phyloP scores from a whole-genome alignment of 208 protist species.

The Entamoeba dispar region DNA sequence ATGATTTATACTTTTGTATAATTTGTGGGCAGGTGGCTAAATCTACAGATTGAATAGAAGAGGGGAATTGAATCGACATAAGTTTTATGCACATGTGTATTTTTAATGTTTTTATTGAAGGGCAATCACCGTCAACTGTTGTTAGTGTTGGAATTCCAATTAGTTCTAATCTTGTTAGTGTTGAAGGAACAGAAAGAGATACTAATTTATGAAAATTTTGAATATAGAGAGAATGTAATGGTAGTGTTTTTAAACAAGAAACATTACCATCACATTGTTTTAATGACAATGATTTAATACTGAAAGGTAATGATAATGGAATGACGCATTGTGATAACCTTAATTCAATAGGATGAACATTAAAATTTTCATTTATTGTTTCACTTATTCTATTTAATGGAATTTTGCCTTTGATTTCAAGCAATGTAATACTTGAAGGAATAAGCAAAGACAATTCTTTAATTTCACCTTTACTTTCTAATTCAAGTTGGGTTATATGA shows the following conservation, averaged over 20 bases:
- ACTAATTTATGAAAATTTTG: background rate
- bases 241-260: background rate
- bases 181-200: background rate
- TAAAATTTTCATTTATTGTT: background rate
- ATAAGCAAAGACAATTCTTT: background rate
- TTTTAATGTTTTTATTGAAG: background rate
- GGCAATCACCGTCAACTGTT: background rate
- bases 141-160: background rate
- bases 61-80: background rate
- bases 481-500: background rate
- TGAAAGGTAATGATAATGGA: background rate
- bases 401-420: background rate
- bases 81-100: background rate
- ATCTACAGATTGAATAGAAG: background rate
- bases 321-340: background rate
- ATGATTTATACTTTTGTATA: background rate
- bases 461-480: background rate
- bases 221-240: background rate
- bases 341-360: background rate
- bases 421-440: background rate
- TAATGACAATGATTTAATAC: background rate
- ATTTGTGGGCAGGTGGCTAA: background rate
- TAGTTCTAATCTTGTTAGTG: background rate
- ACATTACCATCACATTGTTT: background rate
- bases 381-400: background rate